These are phyloP conservation scores for Gossypium aridum DNA, from an alignment of 441 rosid genomes.

Conservation along the genomic window DNA sequence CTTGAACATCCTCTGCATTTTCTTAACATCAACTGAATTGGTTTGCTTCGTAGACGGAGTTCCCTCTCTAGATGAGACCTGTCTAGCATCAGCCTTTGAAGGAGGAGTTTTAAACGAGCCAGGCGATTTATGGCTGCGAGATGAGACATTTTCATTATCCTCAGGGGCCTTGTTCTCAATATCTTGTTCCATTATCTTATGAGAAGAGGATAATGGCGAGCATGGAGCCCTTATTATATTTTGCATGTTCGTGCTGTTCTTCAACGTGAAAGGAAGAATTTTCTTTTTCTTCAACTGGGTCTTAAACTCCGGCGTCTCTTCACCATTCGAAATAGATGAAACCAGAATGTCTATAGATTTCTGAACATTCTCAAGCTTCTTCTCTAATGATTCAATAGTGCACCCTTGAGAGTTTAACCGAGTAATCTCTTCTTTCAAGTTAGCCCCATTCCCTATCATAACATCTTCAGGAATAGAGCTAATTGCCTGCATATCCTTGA, in stretches of 20 bases:
- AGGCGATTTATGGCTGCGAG: conserved; percentile 21
- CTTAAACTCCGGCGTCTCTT: conserved; percentile 48
- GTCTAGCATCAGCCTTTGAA: conserved; percentile 26
- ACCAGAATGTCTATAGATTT: conserved; percentile 69
- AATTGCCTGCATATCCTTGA: conserved; percentile 65
- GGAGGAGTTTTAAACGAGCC: conserved; percentile 33
- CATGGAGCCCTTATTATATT: conserved; percentile 73
- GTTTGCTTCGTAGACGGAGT: conserved; percentile 47
- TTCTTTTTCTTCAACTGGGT: conserved; percentile 67
- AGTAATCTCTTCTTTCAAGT: conserved; percentile 70
- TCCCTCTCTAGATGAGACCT: conserved; percentile 49
- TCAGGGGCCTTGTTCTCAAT: conserved; percentile 70
- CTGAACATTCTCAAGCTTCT: conserved; percentile 86
- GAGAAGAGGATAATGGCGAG: conserved; percentile 64
- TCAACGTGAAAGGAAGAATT: conserved; percentile 61
- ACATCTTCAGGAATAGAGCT: conserved; percentile 48
- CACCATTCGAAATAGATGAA: conserved; percentile 49
- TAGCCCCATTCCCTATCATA: conserved; percentile 39
- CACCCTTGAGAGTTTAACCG: conserved; percentile 4
- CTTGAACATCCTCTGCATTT: conserved; percentile 77
- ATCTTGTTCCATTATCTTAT: conserved; percentile 37
- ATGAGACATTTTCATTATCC: conserved; percentile 22
- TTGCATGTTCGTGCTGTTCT: conserved; percentile 63
- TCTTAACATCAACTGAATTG: conserved; percentile 77
- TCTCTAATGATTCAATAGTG: conserved; percentile 40